Percentiles rank a stretch among this genome's conserved stretches.
phyloP scores from a whole-genome alignment of 352 stramenopile genomes.

The Phytophthora aleatoria region DNA sequence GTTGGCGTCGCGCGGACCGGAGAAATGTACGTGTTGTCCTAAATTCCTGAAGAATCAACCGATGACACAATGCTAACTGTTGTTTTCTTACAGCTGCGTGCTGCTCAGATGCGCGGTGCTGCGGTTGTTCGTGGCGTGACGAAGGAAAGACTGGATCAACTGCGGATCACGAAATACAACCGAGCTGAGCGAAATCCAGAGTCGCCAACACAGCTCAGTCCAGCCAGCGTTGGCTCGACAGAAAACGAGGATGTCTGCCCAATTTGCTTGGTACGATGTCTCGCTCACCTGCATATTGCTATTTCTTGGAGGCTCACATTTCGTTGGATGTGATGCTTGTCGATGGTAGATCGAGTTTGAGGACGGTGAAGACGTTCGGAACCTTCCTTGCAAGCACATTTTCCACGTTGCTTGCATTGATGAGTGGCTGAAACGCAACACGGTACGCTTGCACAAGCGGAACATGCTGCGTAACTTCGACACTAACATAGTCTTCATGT shows the following conservation, averaged over 20 bases:
- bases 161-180: constrained; percentile 72
- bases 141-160: constrained; percentile 61
- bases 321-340: background rate
- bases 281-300: background rate
- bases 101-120: constrained; percentile 49
- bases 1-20: constrained; percentile 63
- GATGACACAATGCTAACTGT: background rate
- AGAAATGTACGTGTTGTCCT: constrained; percentile 50
- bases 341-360: constrained; percentile 76
- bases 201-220: constrained; percentile 12
- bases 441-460: constrained; percentile 53
- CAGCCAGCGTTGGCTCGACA: constrained; percentile 1
- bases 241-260: constrained; percentile 69
- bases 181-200: constrained; percentile 34
- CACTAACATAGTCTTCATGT: background rate
- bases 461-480: background rate
- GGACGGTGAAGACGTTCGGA: constrained; percentile 73
- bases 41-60: background rate
- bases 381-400: constrained; percentile 86
- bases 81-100: constrained; percentile 41
- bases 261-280: constrained; percentile 65
- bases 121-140: constrained; percentile 57
- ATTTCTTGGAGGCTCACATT: constrained; percentile 3
- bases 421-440: constrained; percentile 88
- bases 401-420: constrained; percentile 91